phyloP scores from a whole-genome alignment of 495 filamentous ascomycete species.

The Hyaloscypha finlandica region DNA sequence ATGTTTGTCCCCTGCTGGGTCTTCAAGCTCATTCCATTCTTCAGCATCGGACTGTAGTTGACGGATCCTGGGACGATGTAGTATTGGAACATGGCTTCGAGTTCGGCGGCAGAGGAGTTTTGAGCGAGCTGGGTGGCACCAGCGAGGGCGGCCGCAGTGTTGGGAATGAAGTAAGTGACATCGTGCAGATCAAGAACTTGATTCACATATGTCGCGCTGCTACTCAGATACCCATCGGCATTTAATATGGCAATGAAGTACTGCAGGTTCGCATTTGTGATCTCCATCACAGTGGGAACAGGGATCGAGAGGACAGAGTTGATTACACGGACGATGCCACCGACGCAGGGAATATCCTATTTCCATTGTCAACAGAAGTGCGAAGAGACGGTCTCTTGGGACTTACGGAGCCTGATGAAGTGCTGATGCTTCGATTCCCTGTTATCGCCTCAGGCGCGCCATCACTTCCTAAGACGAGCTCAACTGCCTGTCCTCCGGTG shows the following conservation, averaged over 20 bases:
- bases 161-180: conserved; percentile 52
- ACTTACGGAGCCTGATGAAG: conserved; percentile 21
- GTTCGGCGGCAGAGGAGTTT: conserved; percentile 5
- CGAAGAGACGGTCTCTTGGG: background rate
- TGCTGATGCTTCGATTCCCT: conserved; percentile 28
- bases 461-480: conserved; percentile 28
- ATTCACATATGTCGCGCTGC: conserved; percentile 7
- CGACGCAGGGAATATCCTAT: conserved; percentile 45
- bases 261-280: conserved; percentile 33
- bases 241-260: conserved; percentile 7
- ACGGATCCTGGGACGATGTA: conserved; percentile 36
- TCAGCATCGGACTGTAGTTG: conserved; percentile 36
- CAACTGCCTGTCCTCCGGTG: conserved; percentile 33
- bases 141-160: conserved; percentile 39
- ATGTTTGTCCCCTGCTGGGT: conserved; percentile 35
- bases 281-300: conserved; percentile 23
- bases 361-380: background rate
- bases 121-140: conserved; percentile 36
- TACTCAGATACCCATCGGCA: conserved; percentile 36
- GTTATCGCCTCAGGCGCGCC: conserved; percentile 31
- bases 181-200: conserved; percentile 24
- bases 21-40: conserved; percentile 35
- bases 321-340: conserved; percentile 50
- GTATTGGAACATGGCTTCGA: conserved; percentile 21
- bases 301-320: conserved; percentile 46